Base-by-base conservation (phyloP, 352 stramenopile genomes). In the Phytophthora agathidicida region DNA sequence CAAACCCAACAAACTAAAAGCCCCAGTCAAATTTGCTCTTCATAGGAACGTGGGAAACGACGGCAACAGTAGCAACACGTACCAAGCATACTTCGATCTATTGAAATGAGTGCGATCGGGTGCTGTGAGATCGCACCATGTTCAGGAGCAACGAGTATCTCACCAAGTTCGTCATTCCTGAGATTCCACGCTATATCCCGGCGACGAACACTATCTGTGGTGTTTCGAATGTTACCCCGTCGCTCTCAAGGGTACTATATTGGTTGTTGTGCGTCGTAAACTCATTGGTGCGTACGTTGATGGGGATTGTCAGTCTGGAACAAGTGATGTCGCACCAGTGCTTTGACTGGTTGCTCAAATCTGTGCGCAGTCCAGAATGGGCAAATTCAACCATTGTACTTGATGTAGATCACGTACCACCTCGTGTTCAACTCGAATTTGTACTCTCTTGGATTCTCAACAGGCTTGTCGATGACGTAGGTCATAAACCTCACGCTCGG, bases 171-270 rank as follows among this genome's bases (percentile, higher is more conserved):
- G n/a, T n/a, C n/a, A n/a, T 60, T 13, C 33, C 42, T 9, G 9
- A 44, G 7, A 44, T 52, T 20, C 53, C 52, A 2, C 52, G 52
- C 8, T 50, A 51, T 13, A 46, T 60, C 31, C 30, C 41, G 7
- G 31, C 52, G n/a, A 52, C 26, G 22, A 51, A 60, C 51, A 60
- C 51, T 20, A 60, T 60, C 42, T 60, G 51, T 31, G 14, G 33
- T 30, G 14, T 60, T 27, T 45, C 50, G 36, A 60, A 42, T 14
- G 52, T 60, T 22, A 60, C 31, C 14, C 52, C 52, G 31, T 30
- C 51, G 16, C 28, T 60, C n/a, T 50, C 51, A 53, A n/a, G 50
- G 38, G 14, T 60, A 60, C 23, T 60, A 52, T n/a, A n/a, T n/a
- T n/a, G n/a, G n/a, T n/a, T n/a, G n/a, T n/a, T n/a, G n/a, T n/a